Base-by-base conservation (phyloP, 192 early-diverging fungal species). In the Lunasporangiospora selenospora region DNA sequence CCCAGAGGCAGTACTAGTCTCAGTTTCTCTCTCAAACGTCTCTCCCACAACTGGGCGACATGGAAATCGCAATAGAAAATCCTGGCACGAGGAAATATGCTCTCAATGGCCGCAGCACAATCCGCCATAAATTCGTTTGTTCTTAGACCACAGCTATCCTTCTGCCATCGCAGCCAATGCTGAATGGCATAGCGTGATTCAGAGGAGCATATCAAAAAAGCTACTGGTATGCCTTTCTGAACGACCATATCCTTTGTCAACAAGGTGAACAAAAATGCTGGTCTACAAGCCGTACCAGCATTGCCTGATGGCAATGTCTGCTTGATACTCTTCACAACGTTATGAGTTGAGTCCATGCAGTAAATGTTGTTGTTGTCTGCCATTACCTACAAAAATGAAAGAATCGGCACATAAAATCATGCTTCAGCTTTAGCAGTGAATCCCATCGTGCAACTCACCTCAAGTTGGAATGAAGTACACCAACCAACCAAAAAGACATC, bases 41-140 rank as follows among this genome's bases (percentile, higher is more conserved):
- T 51, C 49, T 51, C 49, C 49, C 49, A 51, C 3, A 51, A 19
- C 49, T 51, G 49, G 7, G 30, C 49, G 26, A 51, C 49, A n/a
- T 51, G 49, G 26, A 51, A 51, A 19, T 51, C 30, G 31, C 49
- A 51, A 16, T 51, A 51, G 31, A 33, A 33, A 15, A 34, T 51
- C 49, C 32, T 51, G 31, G 49, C 3, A 9, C 15, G 11, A 33
- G 30, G 49, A 30, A 51, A 51, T 15, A 51, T 18, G 32, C 30
- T 51, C 49, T n/a, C 6, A 12, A 51, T 51, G 16, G 49, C 49
- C 2, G 3, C n/a, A 13, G 49, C 49, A n/a, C 49, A 51, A 18
- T 51, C 49, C 13, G 34, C 49, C 49, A 51, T 33, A 18, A 51
- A 51, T n/a, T 29, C 49, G 2, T 26, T 12, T 33, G 49, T 51